Base-by-base conservation (phyloP, 2,329 filamentous ascomycete species). In the Calonectria ilicicola region DNA sequence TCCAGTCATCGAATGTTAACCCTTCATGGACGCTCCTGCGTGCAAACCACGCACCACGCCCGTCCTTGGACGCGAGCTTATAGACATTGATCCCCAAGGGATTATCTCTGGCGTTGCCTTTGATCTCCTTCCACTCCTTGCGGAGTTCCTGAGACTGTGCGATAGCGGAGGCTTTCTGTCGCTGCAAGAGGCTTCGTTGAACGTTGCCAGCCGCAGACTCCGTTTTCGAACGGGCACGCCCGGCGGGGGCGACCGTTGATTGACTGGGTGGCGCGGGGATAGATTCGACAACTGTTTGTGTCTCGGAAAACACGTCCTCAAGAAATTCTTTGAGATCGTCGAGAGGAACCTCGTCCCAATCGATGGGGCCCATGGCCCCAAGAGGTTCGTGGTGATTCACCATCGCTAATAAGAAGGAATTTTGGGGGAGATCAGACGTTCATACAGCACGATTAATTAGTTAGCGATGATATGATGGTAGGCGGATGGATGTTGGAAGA, bases 11-110 rank as follows among this genome's bases (percentile, higher is more conserved):
- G 82, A 97, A 98, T 0, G 92, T 88, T 23, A 97, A 82, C 0
- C 93, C 94, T 77, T 94, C 91, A 80, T 98, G 95, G 23, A 98
- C 88, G 81, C 95, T 98, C 62, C 93, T 88, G 68, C 96, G 87
- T 27, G 95, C 95, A 83, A 98, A 98, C 96, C 96, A 98, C 9
- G 94, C 89, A 2, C 96, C 96, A 75, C 93, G 93, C 44, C 95
- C 92, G 83, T 98, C 96, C 78, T 94, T 93, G 2, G 93, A 91
- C 0, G 89, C 86, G 72, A 97, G 88, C 82, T 97, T 98, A 85
- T 94, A 98, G 27, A 98, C 91, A 68, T 88, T 89, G 74, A 98
- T 92, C 0, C 89, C 91, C 10, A 95, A 86, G 0, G 95, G 94
- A 79, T 97, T 97, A 23, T 96, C 93, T 76, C 89, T 92, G 3